These are phyloP conservation scores for Nitzschia sp. DNA, from an alignment of 108 stramenopile species.

Conservation along the genomic window DNA sequence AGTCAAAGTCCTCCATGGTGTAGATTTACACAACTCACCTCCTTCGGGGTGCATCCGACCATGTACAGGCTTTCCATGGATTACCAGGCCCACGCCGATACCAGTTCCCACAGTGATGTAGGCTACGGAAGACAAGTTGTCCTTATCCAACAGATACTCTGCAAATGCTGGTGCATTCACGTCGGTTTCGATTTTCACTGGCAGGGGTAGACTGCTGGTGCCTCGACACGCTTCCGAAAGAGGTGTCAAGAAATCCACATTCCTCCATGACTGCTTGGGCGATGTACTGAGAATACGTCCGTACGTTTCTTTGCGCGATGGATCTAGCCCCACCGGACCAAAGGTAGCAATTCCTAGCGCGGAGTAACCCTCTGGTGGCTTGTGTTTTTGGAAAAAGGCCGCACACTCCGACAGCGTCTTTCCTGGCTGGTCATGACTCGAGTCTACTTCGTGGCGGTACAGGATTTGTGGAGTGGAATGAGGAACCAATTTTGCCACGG, in stretches of 20 bases:
- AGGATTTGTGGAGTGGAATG: slow-evolving; percentile 37
- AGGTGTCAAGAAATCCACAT: slow-evolving; percentile 74
- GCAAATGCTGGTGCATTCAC: slow-evolving; percentile 97
- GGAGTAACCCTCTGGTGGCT: slow-evolving; percentile 48
- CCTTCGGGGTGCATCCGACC: slow-evolving; percentile 96
- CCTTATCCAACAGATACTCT: slow-evolving; percentile 59
- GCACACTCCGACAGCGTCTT: slow-evolving; percentile 50
- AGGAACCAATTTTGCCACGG: slow-evolving; percentile 46
- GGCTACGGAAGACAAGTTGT: slow-evolving; percentile 52
- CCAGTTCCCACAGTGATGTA: slow-evolving; percentile 97
- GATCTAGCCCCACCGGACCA: slow-evolving; percentile 85
- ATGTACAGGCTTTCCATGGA: slow-evolving; percentile 84
- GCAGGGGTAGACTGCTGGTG: slow-evolving; percentile 4
- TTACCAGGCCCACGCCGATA: slow-evolving; percentile 92
- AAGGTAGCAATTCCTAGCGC: slow-evolving; percentile 94
- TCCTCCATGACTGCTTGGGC: slow-evolving; percentile 89
- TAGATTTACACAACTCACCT: slow-evolving; percentile 28
- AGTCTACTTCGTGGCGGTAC: slow-evolving; percentile 49
- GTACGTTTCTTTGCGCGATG: slow-evolving; percentile 47
- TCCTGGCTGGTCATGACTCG: slow-evolving; percentile 45
- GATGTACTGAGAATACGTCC: slow-evolving; percentile 86
- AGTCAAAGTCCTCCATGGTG: too few relatives aligned
- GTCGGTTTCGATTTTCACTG: slow-evolving; percentile 91
- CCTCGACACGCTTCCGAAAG: slow-evolving; percentile 54
- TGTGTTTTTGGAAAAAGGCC: slow-evolving; percentile 46